Base-by-base conservation (phyloP, 257 asterid species). In the Echites panduratus region DNA sequence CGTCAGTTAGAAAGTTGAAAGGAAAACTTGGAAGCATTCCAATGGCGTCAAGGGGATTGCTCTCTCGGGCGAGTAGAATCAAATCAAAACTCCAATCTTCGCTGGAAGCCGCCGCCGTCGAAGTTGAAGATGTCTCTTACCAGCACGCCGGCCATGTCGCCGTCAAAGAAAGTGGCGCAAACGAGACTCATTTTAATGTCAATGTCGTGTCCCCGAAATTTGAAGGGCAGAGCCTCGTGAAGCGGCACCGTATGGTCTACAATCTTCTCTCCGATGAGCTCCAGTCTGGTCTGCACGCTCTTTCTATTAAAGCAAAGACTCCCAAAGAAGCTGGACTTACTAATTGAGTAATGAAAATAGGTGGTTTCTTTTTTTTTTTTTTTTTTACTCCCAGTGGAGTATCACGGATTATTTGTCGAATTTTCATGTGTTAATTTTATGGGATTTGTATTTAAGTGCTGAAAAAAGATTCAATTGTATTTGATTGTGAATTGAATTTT, bases 101-200 rank as follows among this genome's bases (percentile, higher is more conserved):
- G 78, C 88, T 93, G 54, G 88, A 86, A 70, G 85, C 92, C 16
- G 84, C 82, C 81, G 50, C 82, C 19, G 73, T 94, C 74, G 96
- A 91, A 78, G 87, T 91, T 1, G 96, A 94, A 76, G 98, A 94
- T 83, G 96, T 94, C 11, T 94, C 98, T 35, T 76, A 89, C 81
- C 95, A 89, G 84, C 98, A 94, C 65, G 97, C 96, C 40, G 97
- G 96, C 24, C 98, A 93, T 86, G 91, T 88, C 66, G 97, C 96
- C 69, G 87, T 94, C 27, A 84, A 79, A 75, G 86, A 82, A 5
- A 87, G 77, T 68, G 93, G 84, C 68, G 82, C 89, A 4, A 82
- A 77, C 74, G 98, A 94, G 82, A 94, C 96, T 22, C 97, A 94
- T 75, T 94, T 91, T 82, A 91, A 88, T 73, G 85, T 94, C 27